Percentiles rank a stretch among this genome's conserved stretches.
phyloP scores from a whole-genome alignment of 257 asterid species.

The Echium plantagineum region DNA sequence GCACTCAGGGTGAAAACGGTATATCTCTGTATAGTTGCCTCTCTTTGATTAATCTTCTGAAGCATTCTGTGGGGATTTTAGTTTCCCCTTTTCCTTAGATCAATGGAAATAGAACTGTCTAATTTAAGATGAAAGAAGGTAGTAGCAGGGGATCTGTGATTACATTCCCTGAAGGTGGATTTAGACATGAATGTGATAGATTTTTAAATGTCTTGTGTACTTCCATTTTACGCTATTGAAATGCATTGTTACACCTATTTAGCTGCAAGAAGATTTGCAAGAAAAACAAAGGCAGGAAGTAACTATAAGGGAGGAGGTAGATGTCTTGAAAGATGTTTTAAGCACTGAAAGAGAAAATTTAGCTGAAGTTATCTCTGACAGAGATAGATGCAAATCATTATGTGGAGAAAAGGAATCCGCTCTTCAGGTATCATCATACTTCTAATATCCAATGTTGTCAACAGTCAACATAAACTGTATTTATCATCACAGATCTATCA shows the following conservation, averaged over 20 bases:
- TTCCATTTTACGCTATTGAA: not conserved
- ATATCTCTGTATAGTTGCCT: too few species aligned
- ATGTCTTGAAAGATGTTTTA: constrained; percentile 38
- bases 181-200: not conserved
- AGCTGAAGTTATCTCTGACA: constrained; percentile 46
- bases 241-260: constrained; percentile 13
- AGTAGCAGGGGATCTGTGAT: not conserved
- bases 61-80: not conserved
- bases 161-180: not conserved
- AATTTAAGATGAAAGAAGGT: not conserved
- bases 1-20: too few species aligned
- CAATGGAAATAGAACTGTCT: not conserved
- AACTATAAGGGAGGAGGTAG: constrained; percentile 54
- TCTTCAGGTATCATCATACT: constrained; percentile 46
- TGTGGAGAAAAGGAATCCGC: constrained; percentile 65
- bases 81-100: not conserved
- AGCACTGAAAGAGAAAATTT: constrained; percentile 66
- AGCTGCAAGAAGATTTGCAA: constrained; percentile 69
- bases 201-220: too few species aligned
- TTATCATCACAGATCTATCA: constrained; percentile 1
- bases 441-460: not conserved
- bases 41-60: too few species aligned
- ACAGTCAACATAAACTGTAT: constrained; percentile 3
- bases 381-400: constrained; percentile 52
- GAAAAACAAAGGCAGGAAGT: constrained; percentile 60